phyloP scores from a whole-genome alignment of 2,329 filamentous ascomycete genomes.

The Pseudogymnoascus sp. region DNA sequence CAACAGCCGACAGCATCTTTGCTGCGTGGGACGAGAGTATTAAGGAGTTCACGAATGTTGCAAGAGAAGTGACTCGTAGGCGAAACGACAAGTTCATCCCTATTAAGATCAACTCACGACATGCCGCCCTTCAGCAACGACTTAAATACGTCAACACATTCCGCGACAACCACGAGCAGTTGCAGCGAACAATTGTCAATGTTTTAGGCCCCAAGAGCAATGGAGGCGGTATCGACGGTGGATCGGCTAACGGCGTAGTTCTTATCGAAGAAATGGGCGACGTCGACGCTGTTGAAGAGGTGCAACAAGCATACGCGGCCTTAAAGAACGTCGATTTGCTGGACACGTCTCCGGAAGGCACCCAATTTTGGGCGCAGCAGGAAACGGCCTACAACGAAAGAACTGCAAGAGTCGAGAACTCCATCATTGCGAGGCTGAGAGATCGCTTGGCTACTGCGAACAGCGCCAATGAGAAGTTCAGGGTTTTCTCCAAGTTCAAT shows the following conservation, averaged over 20 bases:
- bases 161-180: slow-evolving; percentile 92
- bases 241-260: slow-evolving; percentile 51
- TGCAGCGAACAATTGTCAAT: slow-evolving; percentile 92
- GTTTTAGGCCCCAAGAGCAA: slow-evolving; percentile 74
- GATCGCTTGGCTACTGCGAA: slow-evolving; percentile 92
- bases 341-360: slow-evolving; percentile 84
- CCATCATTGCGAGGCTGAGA: slow-evolving; percentile 88
- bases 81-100: slow-evolving; percentile 97
- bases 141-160: slow-evolving; percentile 93
- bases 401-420: slow-evolving; percentile 95
- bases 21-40: slow-evolving; percentile 89
- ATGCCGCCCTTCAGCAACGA: slow-evolving; percentile 80
- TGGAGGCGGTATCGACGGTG: slow-evolving; percentile 44
- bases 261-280: slow-evolving; percentile 93
- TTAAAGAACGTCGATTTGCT: slow-evolving; percentile 92
- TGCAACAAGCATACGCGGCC: slow-evolving; percentile 87
- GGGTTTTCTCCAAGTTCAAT: slow-evolving; percentile 99
- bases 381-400: slow-evolving; percentile 97
- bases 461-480: slow-evolving; percentile 99
- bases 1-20: slow-evolving; percentile 77
- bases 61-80: slow-evolving; percentile 85
- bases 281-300: slow-evolving; percentile 93
- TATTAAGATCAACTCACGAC: slow-evolving; percentile 87
- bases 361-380: slow-evolving; percentile 83
- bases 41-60: slow-evolving; percentile 97